Evolutionary conservation across 2,329 filamentous ascomycete species (phyloP).

Genomic region (Phialophora chinensis): DNA sequence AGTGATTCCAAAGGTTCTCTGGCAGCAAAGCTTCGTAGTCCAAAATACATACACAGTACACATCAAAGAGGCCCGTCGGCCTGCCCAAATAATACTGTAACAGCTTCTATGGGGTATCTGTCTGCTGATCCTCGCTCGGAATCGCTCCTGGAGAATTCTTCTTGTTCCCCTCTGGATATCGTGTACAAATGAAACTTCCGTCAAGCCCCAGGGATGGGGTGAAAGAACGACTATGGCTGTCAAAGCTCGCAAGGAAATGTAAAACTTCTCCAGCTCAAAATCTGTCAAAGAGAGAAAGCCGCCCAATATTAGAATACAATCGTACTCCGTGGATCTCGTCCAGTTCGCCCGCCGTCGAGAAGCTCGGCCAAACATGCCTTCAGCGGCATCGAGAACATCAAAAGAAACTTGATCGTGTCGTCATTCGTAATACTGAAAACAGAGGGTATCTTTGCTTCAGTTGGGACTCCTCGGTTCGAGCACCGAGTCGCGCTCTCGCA

Average conservation of each 20-base stretch:
- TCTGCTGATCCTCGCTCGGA: constrained; percentile 6
- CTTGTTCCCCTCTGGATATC: neutral
- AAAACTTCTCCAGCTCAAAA: constrained; percentile 3
- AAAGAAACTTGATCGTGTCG: constrained; percentile 26
- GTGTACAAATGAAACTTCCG: constrained; percentile 12
- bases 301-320: constrained; percentile 22
- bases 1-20: neutral
- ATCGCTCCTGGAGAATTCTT: constrained; percentile 8
- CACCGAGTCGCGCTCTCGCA: constrained; percentile 36
- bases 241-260: constrained; percentile 17
- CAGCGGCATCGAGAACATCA: constrained; percentile 6
- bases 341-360: constrained; percentile 8
- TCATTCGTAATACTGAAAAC: constrained; percentile 34
- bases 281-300: constrained; percentile 11
- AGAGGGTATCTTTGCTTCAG: constrained; percentile 30
- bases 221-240: constrained; percentile 10
- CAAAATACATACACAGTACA: constrained; percentile 2
- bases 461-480: constrained; percentile 30
- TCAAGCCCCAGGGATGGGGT: neutral
- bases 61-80: constrained; percentile 2
- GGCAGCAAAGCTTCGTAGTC: neutral
- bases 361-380: constrained; percentile 8
- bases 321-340: constrained; percentile 23
- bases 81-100: constrained; percentile 6
- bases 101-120: constrained; percentile 5